These are phyloP conservation scores for Picea glauca DNA, from an alignment of 75 land plant genomes.

Conservation along the genomic window DNA sequence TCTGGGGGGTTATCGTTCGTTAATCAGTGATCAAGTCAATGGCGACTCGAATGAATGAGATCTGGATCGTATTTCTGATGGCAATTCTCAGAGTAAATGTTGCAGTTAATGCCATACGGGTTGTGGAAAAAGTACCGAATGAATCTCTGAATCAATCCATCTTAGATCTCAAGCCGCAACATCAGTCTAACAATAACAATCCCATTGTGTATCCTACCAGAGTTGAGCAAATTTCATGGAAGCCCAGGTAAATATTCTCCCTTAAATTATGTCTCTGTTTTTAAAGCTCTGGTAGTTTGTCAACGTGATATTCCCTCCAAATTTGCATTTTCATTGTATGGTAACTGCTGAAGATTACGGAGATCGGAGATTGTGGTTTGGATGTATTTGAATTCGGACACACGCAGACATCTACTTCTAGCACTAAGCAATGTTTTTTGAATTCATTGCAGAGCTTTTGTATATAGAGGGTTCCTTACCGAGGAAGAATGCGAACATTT, in stretches of 20 bases:
- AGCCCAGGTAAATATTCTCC: constrained; percentile 32
- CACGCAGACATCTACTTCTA: neutral
- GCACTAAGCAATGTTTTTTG: neutral
- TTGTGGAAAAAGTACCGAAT: neutral
- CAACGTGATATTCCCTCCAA: neutral
- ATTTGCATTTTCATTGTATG: neutral
- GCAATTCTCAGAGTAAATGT: neutral
- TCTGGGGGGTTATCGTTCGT: no score
- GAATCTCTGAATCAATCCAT: neutral
- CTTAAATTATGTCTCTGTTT: neutral
- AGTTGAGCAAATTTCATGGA: constrained; percentile 53
- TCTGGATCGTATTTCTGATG: neutral
- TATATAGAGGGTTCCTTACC: constrained; percentile 73
- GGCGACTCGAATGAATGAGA: neutral
- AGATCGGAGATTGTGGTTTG: neutral
- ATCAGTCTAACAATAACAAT: neutral
- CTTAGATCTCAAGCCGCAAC: neutral
- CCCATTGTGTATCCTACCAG: constrained; percentile 30
- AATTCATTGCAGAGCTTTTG: constrained; percentile 58
- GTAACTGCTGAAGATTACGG: neutral
- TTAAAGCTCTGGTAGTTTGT: neutral
- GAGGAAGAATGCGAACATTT: constrained; percentile 79
- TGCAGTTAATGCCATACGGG: neutral
- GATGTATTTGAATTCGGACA: neutral
- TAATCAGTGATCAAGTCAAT: neutral